phyloP scores from a whole-genome alignment of 1,284 basidiomycete species.

The Pseudozyma tsukubaensis region DNA sequence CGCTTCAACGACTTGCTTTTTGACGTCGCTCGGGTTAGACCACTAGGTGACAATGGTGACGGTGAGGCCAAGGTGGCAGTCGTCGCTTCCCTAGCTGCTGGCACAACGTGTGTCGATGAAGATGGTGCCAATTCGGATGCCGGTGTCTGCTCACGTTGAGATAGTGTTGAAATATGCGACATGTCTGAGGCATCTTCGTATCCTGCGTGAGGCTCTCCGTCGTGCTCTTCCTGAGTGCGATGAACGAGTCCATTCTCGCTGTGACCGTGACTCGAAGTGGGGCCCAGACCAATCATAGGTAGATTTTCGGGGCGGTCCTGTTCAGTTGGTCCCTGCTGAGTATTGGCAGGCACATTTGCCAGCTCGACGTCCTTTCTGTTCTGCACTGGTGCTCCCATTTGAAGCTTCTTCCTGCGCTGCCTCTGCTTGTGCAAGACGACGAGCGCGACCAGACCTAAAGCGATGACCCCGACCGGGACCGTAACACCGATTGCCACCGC shows the following conservation, averaged over 20 bases:
- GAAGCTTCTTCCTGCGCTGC: conserved; percentile 4
- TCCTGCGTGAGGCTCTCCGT: not conserved
- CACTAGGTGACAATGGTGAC: not conserved
- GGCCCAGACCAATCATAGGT: not conserved
- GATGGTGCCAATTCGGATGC: not conserved
- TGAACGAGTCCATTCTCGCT: not conserved
- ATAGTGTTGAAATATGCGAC: conserved; percentile 2
- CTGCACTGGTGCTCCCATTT: not conserved
- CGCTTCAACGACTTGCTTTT: conserved; percentile 23
- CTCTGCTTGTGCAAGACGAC: conserved; percentile 18
- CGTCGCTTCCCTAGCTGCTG: no score
- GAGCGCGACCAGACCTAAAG: conserved; percentile 14
- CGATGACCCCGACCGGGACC: conserved; percentile 25
- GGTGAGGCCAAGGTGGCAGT: not conserved
- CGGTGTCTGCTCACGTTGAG: not conserved
- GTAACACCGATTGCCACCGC: conserved; percentile 16
- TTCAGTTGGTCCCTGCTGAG: not conserved
- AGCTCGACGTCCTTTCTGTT: conserved; percentile 9
- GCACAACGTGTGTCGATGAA: not conserved
- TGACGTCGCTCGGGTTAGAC: not conserved
- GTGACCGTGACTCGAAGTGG: not conserved
- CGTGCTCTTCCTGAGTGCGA: not conserved
- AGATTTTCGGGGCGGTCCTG: not conserved
- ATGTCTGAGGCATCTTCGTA: conserved; percentile 6
- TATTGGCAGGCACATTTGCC: not conserved